Evolutionary conservation across 164 flowering plant genomes (phyloP), one percentile per base, ranked within the genome.

Genomic region (Cinnamomum chago): DNA sequence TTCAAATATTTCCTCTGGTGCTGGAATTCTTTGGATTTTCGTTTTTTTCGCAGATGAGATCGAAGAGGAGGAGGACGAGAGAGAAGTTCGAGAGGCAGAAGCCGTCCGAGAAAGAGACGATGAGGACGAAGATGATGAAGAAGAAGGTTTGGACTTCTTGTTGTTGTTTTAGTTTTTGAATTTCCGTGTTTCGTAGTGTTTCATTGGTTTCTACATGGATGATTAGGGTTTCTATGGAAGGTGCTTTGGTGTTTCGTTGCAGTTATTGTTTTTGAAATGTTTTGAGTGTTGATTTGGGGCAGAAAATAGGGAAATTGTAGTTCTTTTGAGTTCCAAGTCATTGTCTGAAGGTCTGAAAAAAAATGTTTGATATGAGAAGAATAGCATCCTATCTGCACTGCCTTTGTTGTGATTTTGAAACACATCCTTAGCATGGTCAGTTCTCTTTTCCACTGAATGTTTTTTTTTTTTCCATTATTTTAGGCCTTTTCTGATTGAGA

Each of bases 121-220:
- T 12, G 67, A 62, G 24, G 73, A 58, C 17, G 74, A 72, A 17
- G 74, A 72, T 9, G 74, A 72, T 0, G 74, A 72, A 2, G 74
- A 62, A 20, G 74, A 60, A 60, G 73, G 73, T 71, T 28, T 6
- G 67, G 67, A 22, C 0, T 64, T 23, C 2, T 28, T 68, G 35
- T 50, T 28, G 24, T 7, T 20, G 27, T 22, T 58, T 20, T 2
- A 2, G 5, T 20, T 18, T 60, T 60, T 60, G 20, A 14, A 22
- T 30, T 3, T 30, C 33, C 0, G 12, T 18, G 20, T 0, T 20
- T 7, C 22, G 64, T 17, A 60, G 23, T 60, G 64, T 7, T 18
- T 60, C 23, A 4, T 40, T 67, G 13, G 69, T 23, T 30, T 9
- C 40, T 67, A 40, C 12, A 40, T 40, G 47, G 47, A 40, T 40